Percentiles rank a stretch among this genome's conserved stretches.
These are phyloP conservation scores for Dendrocalamus sinicus DNA, from an alignment of 176 grass and related monocot genomes.

Conservation along the genomic window DNA sequence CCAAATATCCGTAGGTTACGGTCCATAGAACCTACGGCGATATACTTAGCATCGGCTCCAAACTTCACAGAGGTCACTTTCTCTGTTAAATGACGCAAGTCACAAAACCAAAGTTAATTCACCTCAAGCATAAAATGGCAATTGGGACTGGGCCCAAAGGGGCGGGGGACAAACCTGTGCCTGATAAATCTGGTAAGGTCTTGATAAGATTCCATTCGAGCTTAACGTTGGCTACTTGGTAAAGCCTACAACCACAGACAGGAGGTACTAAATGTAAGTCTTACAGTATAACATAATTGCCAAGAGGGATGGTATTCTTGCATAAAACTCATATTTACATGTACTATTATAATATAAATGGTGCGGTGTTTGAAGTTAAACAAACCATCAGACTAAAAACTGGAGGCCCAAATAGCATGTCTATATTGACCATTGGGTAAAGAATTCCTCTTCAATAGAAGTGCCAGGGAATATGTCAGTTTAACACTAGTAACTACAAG, in stretches of 20 bases:
- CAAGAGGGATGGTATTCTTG: background rate
- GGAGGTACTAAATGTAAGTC: background rate
- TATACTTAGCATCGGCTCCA: slow-evolving; percentile 83
- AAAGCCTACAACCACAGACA: slow-evolving; percentile 66
- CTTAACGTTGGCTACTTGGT: slow-evolving; percentile 97
- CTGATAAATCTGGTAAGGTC: slow-evolving; percentile 92
- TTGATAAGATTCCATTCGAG: slow-evolving; percentile 95
- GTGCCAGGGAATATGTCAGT: background rate
- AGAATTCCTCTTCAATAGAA: background rate
- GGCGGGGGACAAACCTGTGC: slow-evolving; percentile 63
- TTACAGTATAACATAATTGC: background rate
- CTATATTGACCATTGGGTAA: background rate
- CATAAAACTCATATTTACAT: background rate
- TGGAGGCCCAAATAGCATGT: background rate
- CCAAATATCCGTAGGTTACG: slow-evolving; percentile 95
- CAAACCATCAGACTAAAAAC: background rate
- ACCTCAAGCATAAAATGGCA: slow-evolving; percentile 6
- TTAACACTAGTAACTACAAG: background rate
- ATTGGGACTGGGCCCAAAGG: background rate
- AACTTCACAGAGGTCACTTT: slow-evolving; percentile 86
- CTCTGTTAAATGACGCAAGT: slow-evolving; percentile 48
- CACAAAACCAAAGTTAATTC: slow-evolving; percentile 22
- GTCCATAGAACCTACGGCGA: slow-evolving; percentile 93
- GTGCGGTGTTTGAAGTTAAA: background rate
- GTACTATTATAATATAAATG: background rate